Conservation (phyloP, 768 basidiomycete species). For the Amyloporia xantha region DNA sequence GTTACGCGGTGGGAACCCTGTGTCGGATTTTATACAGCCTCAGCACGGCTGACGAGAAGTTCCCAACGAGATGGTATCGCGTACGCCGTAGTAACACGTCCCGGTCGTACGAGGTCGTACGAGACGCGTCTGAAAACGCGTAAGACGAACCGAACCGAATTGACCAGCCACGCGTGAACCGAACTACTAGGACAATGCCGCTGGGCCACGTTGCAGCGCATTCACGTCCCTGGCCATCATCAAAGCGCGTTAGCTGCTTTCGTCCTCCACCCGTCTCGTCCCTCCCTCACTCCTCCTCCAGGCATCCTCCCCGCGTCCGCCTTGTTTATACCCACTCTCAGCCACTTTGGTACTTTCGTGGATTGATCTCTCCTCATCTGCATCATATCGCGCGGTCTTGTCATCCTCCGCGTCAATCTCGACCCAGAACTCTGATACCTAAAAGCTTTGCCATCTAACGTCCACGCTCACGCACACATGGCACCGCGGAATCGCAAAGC, state of each 20-base stretch:
- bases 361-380: not conserved
- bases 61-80: not conserved
- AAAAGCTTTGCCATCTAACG: not conserved
- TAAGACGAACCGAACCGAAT: not conserved
- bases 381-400: not conserved
- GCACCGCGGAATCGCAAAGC: slow-evolving; percentile 15
- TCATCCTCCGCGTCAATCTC: not conserved
- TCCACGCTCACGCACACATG: slow-evolving; percentile 25
- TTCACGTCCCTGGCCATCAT: not conserved
- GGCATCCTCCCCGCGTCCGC: slow-evolving; percentile 1
- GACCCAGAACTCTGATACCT: not conserved
- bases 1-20: not conserved
- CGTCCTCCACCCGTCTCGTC: slow-evolving; percentile 1
- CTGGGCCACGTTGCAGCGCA: slow-evolving; percentile 14
- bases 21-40: not conserved
- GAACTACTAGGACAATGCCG: not conserved
- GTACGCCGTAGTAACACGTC: too few species aligned
- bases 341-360: not conserved
- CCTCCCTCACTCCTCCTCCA: not conserved
- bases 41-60: not conserved
- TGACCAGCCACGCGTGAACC: not conserved
- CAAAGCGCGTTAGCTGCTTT: not conserved
- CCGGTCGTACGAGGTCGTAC: too few species aligned
- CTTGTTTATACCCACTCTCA: slow-evolving; percentile 1
- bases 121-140: too few species aligned